Percentiles rank a stretch among this genome's conserved stretches.
These are phyloP conservation scores for Nitzschia sp. DNA, from an alignment of 108 stramenopile species.

Conservation along the genomic window DNA sequence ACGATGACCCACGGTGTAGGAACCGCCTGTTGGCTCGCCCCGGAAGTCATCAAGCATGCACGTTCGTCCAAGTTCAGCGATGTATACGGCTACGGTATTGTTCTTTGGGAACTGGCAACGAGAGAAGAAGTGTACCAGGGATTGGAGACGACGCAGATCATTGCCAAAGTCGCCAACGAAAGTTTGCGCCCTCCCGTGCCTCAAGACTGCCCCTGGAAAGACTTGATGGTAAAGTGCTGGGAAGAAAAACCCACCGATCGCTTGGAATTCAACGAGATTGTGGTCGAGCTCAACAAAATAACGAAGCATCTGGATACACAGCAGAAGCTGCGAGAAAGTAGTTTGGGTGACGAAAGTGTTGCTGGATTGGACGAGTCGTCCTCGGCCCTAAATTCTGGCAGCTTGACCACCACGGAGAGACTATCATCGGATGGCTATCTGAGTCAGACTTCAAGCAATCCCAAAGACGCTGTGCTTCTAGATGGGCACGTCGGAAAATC, in stretches of 20 bases:
- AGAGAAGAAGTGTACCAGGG: conserved; percentile 93
- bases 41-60: conserved; percentile 92
- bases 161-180: conserved; percentile 95
- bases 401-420: not conserved
- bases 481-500: not conserved
- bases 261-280: conserved; percentile 84
- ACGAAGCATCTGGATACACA: conserved; percentile 13
- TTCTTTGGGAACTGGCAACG: conserved; percentile 96
- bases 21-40: conserved; percentile 97
- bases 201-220: conserved; percentile 87
- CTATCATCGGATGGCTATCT: not conserved
- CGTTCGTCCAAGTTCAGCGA: conserved; percentile 87
- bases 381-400: not conserved
- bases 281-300: conserved; percentile 67
- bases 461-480: not conserved
- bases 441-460: conserved; percentile 4
- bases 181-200: conserved; percentile 91
- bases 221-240: conserved; percentile 96
- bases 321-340: conserved; percentile 3
- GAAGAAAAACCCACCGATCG: conserved; percentile 83
- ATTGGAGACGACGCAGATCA: conserved; percentile 91
- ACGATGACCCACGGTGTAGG: conserved; percentile 98
- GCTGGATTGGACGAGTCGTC: not conserved
- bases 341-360: not conserved
- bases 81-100: conserved; percentile 96